These are phyloP conservation scores for Colletotrichum tamarilloi DNA, from an alignment of 2,329 filamentous ascomycete genomes.

Conservation along the genomic window DNA sequence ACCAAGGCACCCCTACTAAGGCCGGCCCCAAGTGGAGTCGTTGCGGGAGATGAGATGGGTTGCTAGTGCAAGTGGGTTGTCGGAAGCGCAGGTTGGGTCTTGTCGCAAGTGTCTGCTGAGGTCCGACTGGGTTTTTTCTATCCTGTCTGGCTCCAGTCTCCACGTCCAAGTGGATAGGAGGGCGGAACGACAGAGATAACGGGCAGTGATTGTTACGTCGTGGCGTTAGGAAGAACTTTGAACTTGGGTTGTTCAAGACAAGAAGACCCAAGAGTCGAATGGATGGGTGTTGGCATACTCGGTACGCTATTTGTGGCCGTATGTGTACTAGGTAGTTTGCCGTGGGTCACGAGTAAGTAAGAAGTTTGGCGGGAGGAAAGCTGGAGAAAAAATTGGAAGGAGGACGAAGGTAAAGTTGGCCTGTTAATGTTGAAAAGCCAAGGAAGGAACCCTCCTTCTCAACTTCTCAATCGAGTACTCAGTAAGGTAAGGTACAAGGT, in stretches of 20 bases:
- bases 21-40: constrained; percentile 27
- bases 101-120: constrained; percentile 25
- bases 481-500: too few relatives aligned
- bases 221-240: constrained; percentile 7
- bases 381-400: not conserved
- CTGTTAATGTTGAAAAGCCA: constrained; percentile 10
- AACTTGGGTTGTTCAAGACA: not conserved
- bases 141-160: constrained; percentile 3
- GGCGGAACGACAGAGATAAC: constrained; percentile 30
- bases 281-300: not conserved
- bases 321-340: not conserved
- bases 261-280: not conserved
- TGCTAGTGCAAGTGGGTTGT: constrained; percentile 31
- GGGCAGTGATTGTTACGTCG: constrained; percentile 17
- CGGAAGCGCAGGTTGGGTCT: constrained; percentile 16
- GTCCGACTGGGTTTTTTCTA: constrained; percentile 21
- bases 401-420: not conserved
- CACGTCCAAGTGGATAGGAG: constrained; percentile 22
- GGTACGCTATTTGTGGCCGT: too few relatives aligned
- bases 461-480: too few relatives aligned
- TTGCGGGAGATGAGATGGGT: constrained; percentile 33
- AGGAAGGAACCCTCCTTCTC: constrained; percentile 9
- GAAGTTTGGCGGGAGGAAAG: not conserved
- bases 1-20: constrained; percentile 8
- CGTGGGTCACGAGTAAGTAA: not conserved